Conservation (phyloP, 495 filamentous ascomycete species). For the Neurospora tetraspora region DNA sequence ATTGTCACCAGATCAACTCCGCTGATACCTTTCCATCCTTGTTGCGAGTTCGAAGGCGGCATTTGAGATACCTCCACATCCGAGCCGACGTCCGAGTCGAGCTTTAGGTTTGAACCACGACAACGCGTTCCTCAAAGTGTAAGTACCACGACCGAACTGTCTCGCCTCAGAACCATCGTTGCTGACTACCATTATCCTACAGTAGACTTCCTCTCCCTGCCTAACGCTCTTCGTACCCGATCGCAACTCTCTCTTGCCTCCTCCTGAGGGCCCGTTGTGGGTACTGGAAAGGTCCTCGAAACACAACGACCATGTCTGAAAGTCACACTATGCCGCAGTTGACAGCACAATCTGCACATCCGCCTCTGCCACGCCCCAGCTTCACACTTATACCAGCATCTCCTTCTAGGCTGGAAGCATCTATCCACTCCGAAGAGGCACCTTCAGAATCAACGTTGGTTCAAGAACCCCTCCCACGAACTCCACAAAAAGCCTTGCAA, state of each 20-base stretch:
- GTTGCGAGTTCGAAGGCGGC: not conserved
- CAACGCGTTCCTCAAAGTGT: not conserved
- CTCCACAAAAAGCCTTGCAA: not conserved
- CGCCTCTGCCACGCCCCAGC: not conserved
- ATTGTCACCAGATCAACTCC: not conserved
- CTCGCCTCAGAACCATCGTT: not conserved
- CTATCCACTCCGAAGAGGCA: not conserved
- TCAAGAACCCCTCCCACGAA: not conserved
- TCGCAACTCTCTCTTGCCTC: not conserved
- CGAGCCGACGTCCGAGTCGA: not conserved
- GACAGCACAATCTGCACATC: not conserved
- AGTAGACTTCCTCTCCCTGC: not conserved
- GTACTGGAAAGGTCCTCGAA: not conserved
- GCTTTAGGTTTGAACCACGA: not conserved
- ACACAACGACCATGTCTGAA: not conserved
- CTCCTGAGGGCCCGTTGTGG: not conserved
- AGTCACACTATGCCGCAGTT: not conserved
- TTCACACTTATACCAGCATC: not conserved
- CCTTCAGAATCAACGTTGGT: not conserved
- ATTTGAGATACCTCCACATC: not conserved
- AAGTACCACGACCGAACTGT: not conserved
- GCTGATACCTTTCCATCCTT: not conserved
- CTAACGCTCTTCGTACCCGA: not conserved
- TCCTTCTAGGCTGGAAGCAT: not conserved
- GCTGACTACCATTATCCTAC: not conserved